Conservation (phyloP, 306 rosid species). For the Trifolium fragiferum region DNA sequence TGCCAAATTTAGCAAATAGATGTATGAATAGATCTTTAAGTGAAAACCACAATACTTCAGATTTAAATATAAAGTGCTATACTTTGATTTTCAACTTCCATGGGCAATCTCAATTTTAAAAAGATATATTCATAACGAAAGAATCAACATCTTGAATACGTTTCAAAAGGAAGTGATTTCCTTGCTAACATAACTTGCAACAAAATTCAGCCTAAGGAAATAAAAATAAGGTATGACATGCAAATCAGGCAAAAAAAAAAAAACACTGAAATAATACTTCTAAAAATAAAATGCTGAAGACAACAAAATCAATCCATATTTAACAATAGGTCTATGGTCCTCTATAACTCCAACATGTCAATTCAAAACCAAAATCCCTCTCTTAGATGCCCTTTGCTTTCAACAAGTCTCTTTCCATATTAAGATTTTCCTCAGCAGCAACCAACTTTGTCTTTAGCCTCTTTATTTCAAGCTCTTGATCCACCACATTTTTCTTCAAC, state of each 20-base stretch:
- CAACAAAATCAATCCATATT: neutral
- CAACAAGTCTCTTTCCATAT: neutral
- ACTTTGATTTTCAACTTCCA: too few relatives aligned
- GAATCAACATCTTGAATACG: too few relatives aligned
- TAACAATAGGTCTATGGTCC: too few relatives aligned
- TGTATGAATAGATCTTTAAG: too few relatives aligned
- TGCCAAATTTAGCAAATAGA: too few relatives aligned
- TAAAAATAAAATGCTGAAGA: neutral
- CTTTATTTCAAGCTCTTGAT: conserved; percentile 24
- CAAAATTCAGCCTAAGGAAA: too few relatives aligned
- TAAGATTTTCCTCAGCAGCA: conserved; percentile 16
- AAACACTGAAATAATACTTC: neutral
- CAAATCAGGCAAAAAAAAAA: neutral
- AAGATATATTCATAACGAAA: too few relatives aligned
- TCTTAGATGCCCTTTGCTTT: conserved; percentile 3
- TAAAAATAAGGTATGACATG: neutral
- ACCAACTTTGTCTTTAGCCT: conserved; percentile 27
- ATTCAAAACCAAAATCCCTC: conserved; percentile 18
- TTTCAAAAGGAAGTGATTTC: too few relatives aligned
- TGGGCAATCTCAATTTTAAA: neutral
- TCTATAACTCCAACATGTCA: conserved; percentile 17
- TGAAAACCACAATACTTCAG: too few relatives aligned
- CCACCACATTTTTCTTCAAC: neutral
- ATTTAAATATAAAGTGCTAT: too few relatives aligned
- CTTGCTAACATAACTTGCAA: too few relatives aligned